Evolutionary conservation across 768 basidiomycete species (phyloP), one percentile per base, ranked within the genome.

Genomic region (Panus rudis): DNA sequence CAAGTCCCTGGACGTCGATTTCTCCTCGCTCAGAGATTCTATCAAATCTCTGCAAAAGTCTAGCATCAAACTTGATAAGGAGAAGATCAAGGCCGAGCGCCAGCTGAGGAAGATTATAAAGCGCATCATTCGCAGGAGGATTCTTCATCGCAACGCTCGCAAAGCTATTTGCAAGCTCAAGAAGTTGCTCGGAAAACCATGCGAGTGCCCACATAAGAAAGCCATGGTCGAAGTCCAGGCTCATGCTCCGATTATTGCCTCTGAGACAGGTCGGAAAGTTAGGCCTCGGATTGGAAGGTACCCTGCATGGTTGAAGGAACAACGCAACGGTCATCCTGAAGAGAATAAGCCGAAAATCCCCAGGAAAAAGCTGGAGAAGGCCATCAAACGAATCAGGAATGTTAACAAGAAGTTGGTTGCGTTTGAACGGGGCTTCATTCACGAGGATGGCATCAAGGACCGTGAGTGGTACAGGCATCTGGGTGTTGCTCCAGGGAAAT

Each of bases 381-480:
- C 79, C 3, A 76, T 68, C 2, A 75, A 72, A 53, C 75, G 78
- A 20, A 73, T 87, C 12, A 67, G 65, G 42, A 65, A 55, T 41
- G 74, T 72, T 14, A 88, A 88, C 61, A 62, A 71, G 63, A 84
- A 80, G 59, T 64, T 90, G 13, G 61, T 68, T 5, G 62, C 65
- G 4, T 89, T 90, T 49, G 88, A 91, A 58, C 75, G 74, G 37
- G 87, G 89, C 2, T 89, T 93, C 60, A 82, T 92, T 45, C 78
- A 77, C 8, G 68, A 81, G 52, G 78, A 67, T 10, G 92, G 90
- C 0, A 79, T 92, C 49, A 79, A 79, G 51, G 79, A 81, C 41
- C 71, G 86, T 22, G 83, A 88, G 59, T 93, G 91, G 91, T 94
- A 85, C 59, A 77, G 69, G 52, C 84, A 92, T 62, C 70, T 91